phyloP scores from a whole-genome alignment of 345 rosid species.

The Camelina neglecta region DNA sequence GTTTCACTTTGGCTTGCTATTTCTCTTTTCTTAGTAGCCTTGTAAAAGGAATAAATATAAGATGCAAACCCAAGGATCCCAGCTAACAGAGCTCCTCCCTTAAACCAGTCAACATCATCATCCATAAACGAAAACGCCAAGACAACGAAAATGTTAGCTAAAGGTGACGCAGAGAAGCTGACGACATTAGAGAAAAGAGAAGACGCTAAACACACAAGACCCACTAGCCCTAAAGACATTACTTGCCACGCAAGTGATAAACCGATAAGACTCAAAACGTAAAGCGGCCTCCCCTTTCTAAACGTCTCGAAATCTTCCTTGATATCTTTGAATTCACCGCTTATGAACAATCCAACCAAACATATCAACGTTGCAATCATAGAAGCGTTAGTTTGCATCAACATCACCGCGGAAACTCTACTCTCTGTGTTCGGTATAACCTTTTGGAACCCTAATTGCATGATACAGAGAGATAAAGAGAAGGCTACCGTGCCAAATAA shows the following conservation, averaged over 20 bases:
- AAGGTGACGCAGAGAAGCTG: constrained; percentile 34
- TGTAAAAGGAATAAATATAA: constrained; percentile 31
- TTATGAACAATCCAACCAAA: constrained; percentile 37
- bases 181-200: constrained; percentile 51
- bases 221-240: constrained; percentile 47
- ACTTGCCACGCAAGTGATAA: constrained; percentile 46
- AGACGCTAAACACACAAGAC: constrained; percentile 47
- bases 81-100: constrained; percentile 44
- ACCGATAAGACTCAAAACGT: constrained; percentile 36
- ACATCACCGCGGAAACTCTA: constrained; percentile 28
- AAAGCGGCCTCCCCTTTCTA: constrained; percentile 33
- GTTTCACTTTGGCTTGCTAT: constrained; percentile 17
- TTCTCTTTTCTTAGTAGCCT: constrained; percentile 26
- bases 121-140: constrained; percentile 43
- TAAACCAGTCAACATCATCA: constrained; percentile 37
- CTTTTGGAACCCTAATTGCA: constrained; percentile 49
- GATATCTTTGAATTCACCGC: constrained; percentile 27
- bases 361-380: constrained; percentile 40
- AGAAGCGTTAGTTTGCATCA: constrained; percentile 37
- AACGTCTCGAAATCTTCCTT: constrained; percentile 34
- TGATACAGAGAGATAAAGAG: constrained; percentile 50
- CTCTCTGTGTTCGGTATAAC: constrained; percentile 19
- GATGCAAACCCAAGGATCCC: constrained; percentile 37
- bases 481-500: constrained; percentile 49
- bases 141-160: constrained; percentile 38